Evolutionary conservation across 257 asterid genomes (phyloP).

Genomic region (Sherardia arvensis): DNA sequence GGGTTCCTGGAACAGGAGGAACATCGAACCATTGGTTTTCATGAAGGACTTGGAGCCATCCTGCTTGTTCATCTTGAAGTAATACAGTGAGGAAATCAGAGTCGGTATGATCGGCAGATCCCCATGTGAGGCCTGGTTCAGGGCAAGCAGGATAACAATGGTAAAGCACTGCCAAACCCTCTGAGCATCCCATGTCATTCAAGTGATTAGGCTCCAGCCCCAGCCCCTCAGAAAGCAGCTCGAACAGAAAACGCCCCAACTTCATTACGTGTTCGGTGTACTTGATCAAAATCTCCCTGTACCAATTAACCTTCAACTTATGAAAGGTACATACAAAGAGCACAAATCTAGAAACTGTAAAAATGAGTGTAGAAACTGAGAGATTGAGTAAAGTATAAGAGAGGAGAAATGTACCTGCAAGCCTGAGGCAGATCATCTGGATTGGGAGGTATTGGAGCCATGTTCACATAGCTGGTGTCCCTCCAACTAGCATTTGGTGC

Average conservation of each 20-base stretch:
- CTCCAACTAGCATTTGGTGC: constrained; percentile 42
- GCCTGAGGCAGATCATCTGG: constrained; percentile 30
- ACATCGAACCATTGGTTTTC: constrained; percentile 8
- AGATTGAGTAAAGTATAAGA: no score
- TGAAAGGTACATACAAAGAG: no score
- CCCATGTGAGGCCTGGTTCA: neutral
- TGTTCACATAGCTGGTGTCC: constrained; percentile 16
- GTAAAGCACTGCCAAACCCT: neutral
- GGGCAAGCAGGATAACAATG: constrained; percentile 1
- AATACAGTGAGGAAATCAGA: constrained; percentile 35
- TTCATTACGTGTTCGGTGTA: neutral
- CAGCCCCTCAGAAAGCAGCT: neutral
- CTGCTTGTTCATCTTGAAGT: constrained; percentile 29
- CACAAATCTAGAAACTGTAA: no score
- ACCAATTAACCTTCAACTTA: no score
- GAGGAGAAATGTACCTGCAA: constrained; percentile 32
- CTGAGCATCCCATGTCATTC: neutral
- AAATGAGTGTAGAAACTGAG: no score
- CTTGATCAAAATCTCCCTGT: neutral
- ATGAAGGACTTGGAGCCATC: constrained; percentile 42
- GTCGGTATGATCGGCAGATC: constrained; percentile 29
- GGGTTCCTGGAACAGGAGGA: constrained; percentile 29
- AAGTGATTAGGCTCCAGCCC: neutral
- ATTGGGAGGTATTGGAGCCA: constrained; percentile 25
- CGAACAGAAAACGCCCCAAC: neutral